Conservation (phyloP, 345 rosid genomes). For the Ricinus communis region DNA sequence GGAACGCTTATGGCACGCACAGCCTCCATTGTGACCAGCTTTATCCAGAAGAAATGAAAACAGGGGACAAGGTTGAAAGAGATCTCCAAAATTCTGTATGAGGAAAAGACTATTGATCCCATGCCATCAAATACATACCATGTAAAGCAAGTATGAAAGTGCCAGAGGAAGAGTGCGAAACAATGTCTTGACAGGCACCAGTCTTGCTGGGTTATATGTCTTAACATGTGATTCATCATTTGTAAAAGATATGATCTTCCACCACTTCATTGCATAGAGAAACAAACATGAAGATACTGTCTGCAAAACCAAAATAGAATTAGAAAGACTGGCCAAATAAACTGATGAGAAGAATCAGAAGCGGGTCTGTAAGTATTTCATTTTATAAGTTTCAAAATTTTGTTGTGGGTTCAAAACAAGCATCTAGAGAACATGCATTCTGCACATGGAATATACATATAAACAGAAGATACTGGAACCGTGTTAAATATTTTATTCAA, state of each 20-base stretch:
- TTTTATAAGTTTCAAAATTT: too few species aligned
- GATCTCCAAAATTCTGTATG: not conserved
- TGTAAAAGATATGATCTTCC: constrained; percentile 28
- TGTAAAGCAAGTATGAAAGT: constrained; percentile 25
- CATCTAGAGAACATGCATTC: not conserved
- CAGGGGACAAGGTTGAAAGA: not conserved
- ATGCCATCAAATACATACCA: constrained; percentile 11
- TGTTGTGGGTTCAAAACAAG: not conserved
- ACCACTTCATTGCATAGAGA: constrained; percentile 22
- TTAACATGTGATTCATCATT: constrained; percentile 9
- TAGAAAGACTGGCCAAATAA: not conserved
- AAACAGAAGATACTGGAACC: not conserved
- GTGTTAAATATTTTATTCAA: not conserved
- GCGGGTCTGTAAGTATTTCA: too few species aligned
- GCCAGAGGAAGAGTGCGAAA: constrained; percentile 27
- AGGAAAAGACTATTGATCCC: not conserved
- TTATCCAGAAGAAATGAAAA: not conserved
- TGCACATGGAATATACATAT: not conserved
- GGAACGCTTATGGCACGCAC: constrained; percentile 34
- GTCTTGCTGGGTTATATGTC: constrained; percentile 12
- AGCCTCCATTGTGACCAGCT: constrained; percentile 35
- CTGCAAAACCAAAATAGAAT: not conserved
- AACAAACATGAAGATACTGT: constrained; percentile 23
- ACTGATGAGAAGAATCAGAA: not conserved
- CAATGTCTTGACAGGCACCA: constrained; percentile 22